Base-by-base conservation (phyloP, 108 stramenopile genomes). In the Skeletonema costatum region DNA sequence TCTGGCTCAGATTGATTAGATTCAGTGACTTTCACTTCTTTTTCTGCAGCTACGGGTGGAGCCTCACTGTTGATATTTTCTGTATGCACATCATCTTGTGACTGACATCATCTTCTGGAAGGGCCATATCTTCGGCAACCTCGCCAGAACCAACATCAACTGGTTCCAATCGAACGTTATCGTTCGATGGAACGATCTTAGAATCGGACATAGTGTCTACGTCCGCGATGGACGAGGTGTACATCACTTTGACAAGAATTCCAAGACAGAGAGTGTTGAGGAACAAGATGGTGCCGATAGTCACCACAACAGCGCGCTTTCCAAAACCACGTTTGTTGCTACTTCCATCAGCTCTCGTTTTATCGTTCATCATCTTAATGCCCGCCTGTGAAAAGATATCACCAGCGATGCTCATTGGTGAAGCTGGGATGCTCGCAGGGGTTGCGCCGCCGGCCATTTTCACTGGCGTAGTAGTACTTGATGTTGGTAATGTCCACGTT, bases 211-310 rank as follows among this genome's bases (percentile, higher is more conserved):
- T 46, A n/a, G 44, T 14, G 14, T 46, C 16, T 46, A n/a, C 2
- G 16, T 46, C 44, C 44, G 16, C 44, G 0, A 4, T 46, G 16
- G 44, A n/a, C 44, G 53, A 25, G 53, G 2, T 56, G 25, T 56
- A 29, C 25, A 56, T 21, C 25, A 71, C 17, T 25, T 66, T 77
- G 10, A 77, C 77, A 11, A 77, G 77, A 33, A 71, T 64, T 38
- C 70, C 41, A 59, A 77, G 77, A 66, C 59, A 66, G 1, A 71
- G 21, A 19, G 77, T 77, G 41, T 77, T 77, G 56, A 70, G 46
- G 32, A 60, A 42, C 12, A 77, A 25, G 17, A 64, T 66, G 58
- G 25, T 35, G n/a, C 39, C 51, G 17, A 77, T 42, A 29, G 69
- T 66, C 9, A 66, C 42, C 53, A 17, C 70, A 50, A 77, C 13